Base-by-base conservation (phyloP, 352 stramenopile genomes). In the Achlya hypogyna region DNA sequence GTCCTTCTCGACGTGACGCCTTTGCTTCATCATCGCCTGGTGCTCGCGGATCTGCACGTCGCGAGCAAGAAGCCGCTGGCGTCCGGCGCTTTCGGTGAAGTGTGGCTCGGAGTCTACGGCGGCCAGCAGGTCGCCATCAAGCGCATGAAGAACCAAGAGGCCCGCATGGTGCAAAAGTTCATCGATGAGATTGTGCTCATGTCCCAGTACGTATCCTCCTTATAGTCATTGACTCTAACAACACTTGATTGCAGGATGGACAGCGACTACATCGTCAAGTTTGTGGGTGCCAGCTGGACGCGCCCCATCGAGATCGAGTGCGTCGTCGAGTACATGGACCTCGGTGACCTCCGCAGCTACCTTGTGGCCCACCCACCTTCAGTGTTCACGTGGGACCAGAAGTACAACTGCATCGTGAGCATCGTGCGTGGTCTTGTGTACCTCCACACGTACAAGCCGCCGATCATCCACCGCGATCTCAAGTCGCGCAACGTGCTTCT, bases 121-220 rank as follows among this genome's bases (percentile, higher is more conserved):
- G 79, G 80, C 54, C 75, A 84, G 52, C 81, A 80, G 53, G 78
- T 88, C n/a, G 77, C 77, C 14, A 79, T 88, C 38, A 87, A 87
- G 73, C 62, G 77, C 5, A 51, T 88, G 14, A 42, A 84, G n/a
- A 70, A 69, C 28, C 75, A 84, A 49, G 83, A 86, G 69, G 79
- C 81, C 59, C 79, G 67, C 9, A 81, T 86, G 74, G 76, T 77
- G 2, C 34, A 84, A 63, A 72, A 71, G 20, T 86, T 89, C 58
- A 79, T 78, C 9, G 74, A 63, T 1, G 78, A 87, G 65, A 80
- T 87, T 51, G 82, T 86, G 63, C 69, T 65, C 14, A 85, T 87
- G 75, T 74, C 71, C 20, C 71, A 81, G 34, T 75, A 60, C 51
- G 45, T 53, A 23, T 16, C 72, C 4, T 74, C 62, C 2, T 62